A percentile compares a stretch with the other conserved stretches of the same genome.
phyloP scores from a whole-genome alignment of 306 rosid species.

The Acacia crassicarpa region DNA sequence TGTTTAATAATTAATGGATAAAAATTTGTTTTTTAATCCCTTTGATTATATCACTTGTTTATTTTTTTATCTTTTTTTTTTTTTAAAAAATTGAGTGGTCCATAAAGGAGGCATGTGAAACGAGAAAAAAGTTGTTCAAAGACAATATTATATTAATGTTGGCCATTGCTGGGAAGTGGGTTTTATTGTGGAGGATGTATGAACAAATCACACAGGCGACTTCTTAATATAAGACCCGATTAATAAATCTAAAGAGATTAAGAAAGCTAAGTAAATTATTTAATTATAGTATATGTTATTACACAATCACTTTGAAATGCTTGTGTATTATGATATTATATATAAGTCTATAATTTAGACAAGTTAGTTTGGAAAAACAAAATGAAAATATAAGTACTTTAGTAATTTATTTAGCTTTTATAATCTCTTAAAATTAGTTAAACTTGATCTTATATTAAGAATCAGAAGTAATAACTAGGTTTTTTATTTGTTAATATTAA shows the following conservation, averaged over 20 bases:
- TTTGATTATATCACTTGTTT: conserved; percentile 22
- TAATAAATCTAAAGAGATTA: too few relatives aligned
- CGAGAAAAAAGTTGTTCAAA: conserved; percentile 32
- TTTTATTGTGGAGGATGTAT: conserved; percentile 10
- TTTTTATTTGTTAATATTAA: background rate
- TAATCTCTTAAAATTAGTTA: too few relatives aligned
- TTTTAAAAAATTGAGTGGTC: conserved; percentile 38
- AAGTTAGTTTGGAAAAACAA: too few relatives aligned
- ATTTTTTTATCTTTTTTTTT: background rate
- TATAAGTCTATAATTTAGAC: too few relatives aligned
- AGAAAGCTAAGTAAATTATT: fast-evolving
- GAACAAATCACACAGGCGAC: background rate
- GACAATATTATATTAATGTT: conserved; percentile 54
- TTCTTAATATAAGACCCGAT: too few relatives aligned
- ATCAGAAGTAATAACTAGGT: too few relatives aligned
- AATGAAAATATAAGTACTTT: too few relatives aligned
- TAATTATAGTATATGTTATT: too few relatives aligned
- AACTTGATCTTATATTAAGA: too few relatives aligned
- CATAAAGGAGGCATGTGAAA: conserved; percentile 35
- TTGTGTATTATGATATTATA: too few relatives aligned
- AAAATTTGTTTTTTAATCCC: conserved; percentile 13
- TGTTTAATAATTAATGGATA: background rate
- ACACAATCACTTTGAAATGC: too few relatives aligned
- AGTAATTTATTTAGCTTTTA: too few relatives aligned
- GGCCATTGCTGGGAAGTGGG: conserved; percentile 51